A percentile compares a stretch with the other conserved stretches of the same genome.
phyloP scores from a whole-genome alignment of 1,284 basidiomycete genomes.

The Puccinia triticina region DNA sequence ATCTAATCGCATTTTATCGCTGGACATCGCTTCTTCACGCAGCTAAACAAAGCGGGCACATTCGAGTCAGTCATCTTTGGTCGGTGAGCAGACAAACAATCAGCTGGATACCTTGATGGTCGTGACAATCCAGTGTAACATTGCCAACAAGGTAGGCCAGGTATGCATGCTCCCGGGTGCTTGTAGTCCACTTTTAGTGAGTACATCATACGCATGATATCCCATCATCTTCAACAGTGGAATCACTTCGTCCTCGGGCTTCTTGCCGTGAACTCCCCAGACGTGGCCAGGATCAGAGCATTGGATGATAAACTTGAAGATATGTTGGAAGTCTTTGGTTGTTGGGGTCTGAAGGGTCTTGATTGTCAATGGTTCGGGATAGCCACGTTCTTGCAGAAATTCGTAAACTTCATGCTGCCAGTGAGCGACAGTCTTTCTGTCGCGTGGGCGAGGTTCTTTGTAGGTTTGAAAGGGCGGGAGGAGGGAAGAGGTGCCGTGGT shows the following conservation, averaged over 20 bases:
- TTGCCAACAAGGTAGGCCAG: conserved; percentile 78
- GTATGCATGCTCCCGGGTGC: conserved; percentile 80
- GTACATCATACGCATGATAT: conserved; percentile 73
- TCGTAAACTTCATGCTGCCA: conserved; percentile 74
- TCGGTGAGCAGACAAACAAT: background rate
- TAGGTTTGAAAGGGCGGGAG: conserved; percentile 2
- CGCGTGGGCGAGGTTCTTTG: conserved; percentile 43
- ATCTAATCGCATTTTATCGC: conserved; percentile 26
- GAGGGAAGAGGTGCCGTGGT: background rate
- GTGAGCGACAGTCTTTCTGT: conserved; percentile 21
- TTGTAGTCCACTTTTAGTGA: conserved; percentile 79
- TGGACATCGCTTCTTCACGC: conserved; percentile 40
- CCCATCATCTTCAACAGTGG: conserved; percentile 71
- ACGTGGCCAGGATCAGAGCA: conserved; percentile 54
- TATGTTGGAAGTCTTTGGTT: conserved; percentile 76
- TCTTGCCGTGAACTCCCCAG: conserved; percentile 59
- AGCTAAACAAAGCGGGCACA: conserved; percentile 1
- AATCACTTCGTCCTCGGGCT: conserved; percentile 79
- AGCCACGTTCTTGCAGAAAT: conserved; percentile 70
- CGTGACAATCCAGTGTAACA: conserved; percentile 80
- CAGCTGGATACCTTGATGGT: conserved; percentile 54
- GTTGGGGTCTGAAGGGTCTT: conserved; percentile 73
- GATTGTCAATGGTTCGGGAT: conserved; percentile 67
- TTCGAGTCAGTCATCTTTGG: background rate
- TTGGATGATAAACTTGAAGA: conserved; percentile 71